Conservation (phyloP, 805 yeast genomes). For the Saccharomyces mikatae region DNA sequence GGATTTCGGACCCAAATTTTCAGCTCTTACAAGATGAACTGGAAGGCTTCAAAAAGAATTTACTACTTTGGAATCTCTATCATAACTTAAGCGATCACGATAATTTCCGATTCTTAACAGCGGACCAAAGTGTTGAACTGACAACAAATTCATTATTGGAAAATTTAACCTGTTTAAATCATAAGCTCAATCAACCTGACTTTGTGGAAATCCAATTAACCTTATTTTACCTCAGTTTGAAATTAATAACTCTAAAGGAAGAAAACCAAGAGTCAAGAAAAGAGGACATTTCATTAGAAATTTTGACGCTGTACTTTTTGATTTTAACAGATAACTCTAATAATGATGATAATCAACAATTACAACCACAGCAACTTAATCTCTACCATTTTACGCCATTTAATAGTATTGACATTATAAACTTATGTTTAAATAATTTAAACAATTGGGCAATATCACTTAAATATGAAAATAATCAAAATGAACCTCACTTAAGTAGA, state of each 20-base stretch:
- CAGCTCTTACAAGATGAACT: conserved; percentile 7
- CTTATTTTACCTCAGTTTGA: conserved; percentile 17
- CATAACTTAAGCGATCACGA: conserved; percentile 22
- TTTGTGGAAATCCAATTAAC: conserved; percentile 25
- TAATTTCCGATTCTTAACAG: conserved; percentile 3
- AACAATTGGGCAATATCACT: conserved; percentile 16
- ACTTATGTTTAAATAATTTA: conserved; percentile 16
- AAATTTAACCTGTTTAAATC: not conserved
- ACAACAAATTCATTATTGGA: not conserved
- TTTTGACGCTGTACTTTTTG: conserved; percentile 25
- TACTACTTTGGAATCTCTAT: conserved; percentile 20
- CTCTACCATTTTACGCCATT: conserved; percentile 24
- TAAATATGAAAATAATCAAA: not conserved
- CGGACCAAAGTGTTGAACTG: not conserved
- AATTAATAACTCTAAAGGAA: conserved; percentile 2
- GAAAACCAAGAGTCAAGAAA: not conserved
- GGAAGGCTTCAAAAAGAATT: conserved; percentile 18
- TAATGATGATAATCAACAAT: conserved; percentile 4
- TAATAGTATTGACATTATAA: conserved; percentile 20
- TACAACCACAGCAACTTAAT: conserved; percentile 20
- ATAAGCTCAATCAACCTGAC: conserved; percentile 12
- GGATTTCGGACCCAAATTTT: conserved; percentile 6
- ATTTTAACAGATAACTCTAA: conserved; percentile 14
- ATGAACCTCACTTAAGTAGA: not conserved
- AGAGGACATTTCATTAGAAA: conserved; percentile 24